Evolutionary conservation across 176 grass and related monocot genomes (phyloP), one percentile per base, ranked within the genome.

Genomic region (Alloteropsis semialata): DNA sequence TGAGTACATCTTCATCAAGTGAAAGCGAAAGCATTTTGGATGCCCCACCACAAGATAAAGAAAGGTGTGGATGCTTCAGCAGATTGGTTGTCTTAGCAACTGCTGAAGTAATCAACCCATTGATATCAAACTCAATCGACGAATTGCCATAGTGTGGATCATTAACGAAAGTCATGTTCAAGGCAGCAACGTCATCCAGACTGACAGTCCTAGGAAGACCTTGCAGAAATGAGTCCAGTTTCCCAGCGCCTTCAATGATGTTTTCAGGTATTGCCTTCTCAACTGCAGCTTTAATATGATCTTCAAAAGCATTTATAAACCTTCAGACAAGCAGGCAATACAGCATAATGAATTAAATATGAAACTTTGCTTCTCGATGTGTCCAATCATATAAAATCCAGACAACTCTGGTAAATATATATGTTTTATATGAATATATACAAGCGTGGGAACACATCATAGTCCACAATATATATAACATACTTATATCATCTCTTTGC

Each of bases 271-370:
- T 89, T 81, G 80, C 89, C 65, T 93, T 95, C 74, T 95, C 91
- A 71, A 98, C 85, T 69, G 96, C 89, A 86, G 90, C 84, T 90
- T 89, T 88, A 66, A 98, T 98, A 69, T 88, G 76, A 72, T 98
- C 90, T 68, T 86, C 84, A 36, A 98, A 98, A 80, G 96, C 96
- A 88, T 98, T 91, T 84, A 95, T 69, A 71, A 98, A 87, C 89
- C 96, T 98, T 92, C 50, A 87, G 77, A 78, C 71, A 82, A 51
- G 71, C 75, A 57, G 62, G 28, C 57, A 81, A 63, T 59, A 74
- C 45, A 65, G 57, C 43, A 86, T 69, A 51, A 11, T 60, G 43
- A 62, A 53, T 46, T 46, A 80, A 51, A 29, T 79, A 80, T 16
- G 66, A 51, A 61, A 12, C 11, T 71, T 81, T 25, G 34, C 24